These are phyloP conservation scores for Apostasia shenzhenica DNA, from an alignment of 106 monocot species.

Conservation along the genomic window DNA sequence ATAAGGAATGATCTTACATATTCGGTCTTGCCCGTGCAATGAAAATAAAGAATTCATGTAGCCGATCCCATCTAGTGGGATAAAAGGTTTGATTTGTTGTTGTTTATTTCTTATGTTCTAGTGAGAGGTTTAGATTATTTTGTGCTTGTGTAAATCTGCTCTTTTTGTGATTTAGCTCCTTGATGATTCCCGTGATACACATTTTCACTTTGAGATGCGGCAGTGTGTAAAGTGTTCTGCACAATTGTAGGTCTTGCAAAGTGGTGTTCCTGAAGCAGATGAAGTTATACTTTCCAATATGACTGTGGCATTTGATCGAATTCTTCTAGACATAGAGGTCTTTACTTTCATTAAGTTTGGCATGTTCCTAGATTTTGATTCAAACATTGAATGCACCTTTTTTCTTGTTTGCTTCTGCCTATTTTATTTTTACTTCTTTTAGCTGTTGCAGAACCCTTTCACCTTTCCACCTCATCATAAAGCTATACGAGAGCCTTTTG, in stretches of 20 bases:
- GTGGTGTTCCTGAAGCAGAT: conserved; percentile 52
- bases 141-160: not conserved
- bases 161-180: not conserved
- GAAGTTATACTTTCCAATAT: conserved; percentile 80
- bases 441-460: conserved; percentile 69
- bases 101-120: too few relatives aligned
- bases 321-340: conserved; percentile 83
- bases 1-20: too few relatives aligned
- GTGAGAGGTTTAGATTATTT: not conserved
- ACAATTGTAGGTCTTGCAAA: conserved; percentile 56
- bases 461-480: conserved; percentile 63
- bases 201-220: not conserved
- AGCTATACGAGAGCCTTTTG: conserved; percentile 88
- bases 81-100: too few relatives aligned
- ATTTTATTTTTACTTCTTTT: not conserved
- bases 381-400: not conserved
- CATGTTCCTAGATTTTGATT: not conserved
- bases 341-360: not conserved
- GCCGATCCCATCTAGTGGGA: too few relatives aligned
- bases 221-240: not conserved
- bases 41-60: too few relatives aligned
- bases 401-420: not conserved
- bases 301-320: conserved; percentile 71
- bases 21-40: too few relatives aligned
- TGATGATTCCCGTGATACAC: not conserved